phyloP scores from a whole-genome alignment of 306 rosid genomes.

The Lathyrus tuberosus region DNA sequence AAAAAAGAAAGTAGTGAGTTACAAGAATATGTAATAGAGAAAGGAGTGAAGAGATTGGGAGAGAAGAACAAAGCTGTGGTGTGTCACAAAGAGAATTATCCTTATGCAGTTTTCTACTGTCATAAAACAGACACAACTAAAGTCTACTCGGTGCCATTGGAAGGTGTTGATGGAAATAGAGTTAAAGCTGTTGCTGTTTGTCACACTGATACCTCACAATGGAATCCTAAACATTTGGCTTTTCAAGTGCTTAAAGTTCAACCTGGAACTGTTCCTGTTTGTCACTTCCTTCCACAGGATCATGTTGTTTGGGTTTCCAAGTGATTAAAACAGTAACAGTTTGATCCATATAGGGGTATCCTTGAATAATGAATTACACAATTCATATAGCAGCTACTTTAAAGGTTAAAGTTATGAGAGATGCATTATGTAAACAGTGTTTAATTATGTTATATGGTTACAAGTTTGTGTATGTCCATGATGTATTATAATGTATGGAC shows the following conservation, averaged over 20 bases:
- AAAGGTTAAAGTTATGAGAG: not conserved
- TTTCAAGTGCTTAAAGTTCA: slow-evolving; percentile 73
- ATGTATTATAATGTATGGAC: not conserved
- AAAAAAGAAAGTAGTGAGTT: slow-evolving; percentile 44
- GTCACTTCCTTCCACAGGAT: slow-evolving; percentile 89
- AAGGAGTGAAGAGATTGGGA: slow-evolving; percentile 50
- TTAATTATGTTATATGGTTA: not conserved
- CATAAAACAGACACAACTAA: slow-evolving; percentile 52
- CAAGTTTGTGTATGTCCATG: not conserved
- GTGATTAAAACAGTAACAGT: slow-evolving; percentile 30
- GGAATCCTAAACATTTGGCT: slow-evolving; percentile 94
- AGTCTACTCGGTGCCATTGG: slow-evolving; percentile 57
- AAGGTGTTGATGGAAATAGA: slow-evolving; percentile 62
- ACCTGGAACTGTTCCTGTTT: slow-evolving; percentile 79
- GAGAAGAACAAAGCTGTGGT: slow-evolving; percentile 47
- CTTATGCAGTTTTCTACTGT: slow-evolving; percentile 83
- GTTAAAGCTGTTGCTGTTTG: slow-evolving; percentile 73
- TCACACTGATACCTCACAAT: slow-evolving; percentile 72
- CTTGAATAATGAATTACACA: not conserved
- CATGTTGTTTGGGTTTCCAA: slow-evolving; percentile 74
- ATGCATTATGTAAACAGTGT: not conserved
- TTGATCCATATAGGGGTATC: not conserved
- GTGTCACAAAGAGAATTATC: slow-evolving; percentile 71
- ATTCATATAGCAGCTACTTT: not conserved
- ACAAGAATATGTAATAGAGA: slow-evolving; percentile 55